Evolutionary conservation across 2,329 filamentous ascomycete genomes (phyloP), one percentile per base, ranked within the genome.

Genomic region (Aspergillus floridensis): DNA sequence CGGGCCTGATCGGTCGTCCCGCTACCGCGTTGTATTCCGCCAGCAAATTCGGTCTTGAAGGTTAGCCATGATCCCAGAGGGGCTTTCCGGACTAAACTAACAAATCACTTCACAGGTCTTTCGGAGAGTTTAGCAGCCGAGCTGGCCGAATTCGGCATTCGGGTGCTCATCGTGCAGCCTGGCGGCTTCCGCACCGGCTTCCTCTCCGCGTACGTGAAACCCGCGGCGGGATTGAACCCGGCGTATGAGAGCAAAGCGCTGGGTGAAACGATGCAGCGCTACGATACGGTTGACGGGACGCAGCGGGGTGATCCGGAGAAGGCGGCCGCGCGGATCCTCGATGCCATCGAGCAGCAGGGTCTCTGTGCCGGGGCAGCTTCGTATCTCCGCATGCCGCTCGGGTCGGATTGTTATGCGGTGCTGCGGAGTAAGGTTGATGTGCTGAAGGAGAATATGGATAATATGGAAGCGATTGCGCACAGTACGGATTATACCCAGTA

Each of bases 121-220:
- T 75, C 75, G 0, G 77, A 76, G 44, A 74, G 79, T 2, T 69
- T 83, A 1, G 76, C 77, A 0, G 75, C 76, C 21, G 81, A 83
- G 56, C 70, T 84, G 0, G 70, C 74, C 0, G 71, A 75, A 0
- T 81, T 81, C 66, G 77, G 76, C 22, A 73, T 84, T 22, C 74
- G 79, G 2, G 67, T 76, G 1, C 61, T 82, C 22, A 75, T 78
- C 0, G 75, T 82, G 4, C 68, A 75, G n/a, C 70, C 80, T 8
- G 81, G 81, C 1, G 70, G 72, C 0, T 82, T 82, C 7, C 51
- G 51, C 19, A 53, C 51, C 0, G 44, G 29, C 1, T 53, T 53
- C n/a, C 44, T 53, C 19, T 16, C 21, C 26, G 32, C 51, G 4
- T 53, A 41, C 10, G 50, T 53, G 2, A 24, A 12, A n/a, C 51